These are phyloP conservation scores for Phlyctochytrium planicorne DNA, from an alignment of 192 early-diverging fungal genomes.

Conservation along the genomic window DNA sequence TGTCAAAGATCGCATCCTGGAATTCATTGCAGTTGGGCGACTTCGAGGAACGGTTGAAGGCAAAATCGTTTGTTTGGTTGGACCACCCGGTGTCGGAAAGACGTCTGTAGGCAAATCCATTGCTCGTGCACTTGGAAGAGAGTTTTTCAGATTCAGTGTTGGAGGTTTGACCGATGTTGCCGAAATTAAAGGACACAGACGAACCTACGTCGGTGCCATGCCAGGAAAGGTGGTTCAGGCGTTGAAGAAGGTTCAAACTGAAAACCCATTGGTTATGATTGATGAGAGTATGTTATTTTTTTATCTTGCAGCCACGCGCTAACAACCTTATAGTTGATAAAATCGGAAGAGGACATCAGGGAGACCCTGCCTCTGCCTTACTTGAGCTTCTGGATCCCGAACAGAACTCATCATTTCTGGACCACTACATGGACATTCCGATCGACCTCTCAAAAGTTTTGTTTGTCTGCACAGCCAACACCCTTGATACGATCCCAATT, in stretches of 20 bases:
- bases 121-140: constrained; percentile 88
- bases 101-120: constrained; percentile 98
- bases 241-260: constrained; percentile 97
- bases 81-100: constrained; percentile 99
- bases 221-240: constrained; percentile 99
- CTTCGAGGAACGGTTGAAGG: constrained; percentile 94
- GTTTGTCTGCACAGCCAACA: constrained; percentile 99
- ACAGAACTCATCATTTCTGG: constrained; percentile 95
- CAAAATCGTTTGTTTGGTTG: constrained; percentile 97
- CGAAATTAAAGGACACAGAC: constrained; percentile 98
- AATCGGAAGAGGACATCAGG: constrained; percentile 95
- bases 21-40: constrained; percentile 98
- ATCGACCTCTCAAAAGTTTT: constrained; percentile 96
- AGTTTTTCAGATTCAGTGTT: constrained; percentile 96
- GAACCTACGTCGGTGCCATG: constrained; percentile 99
- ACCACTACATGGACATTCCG: constrained; percentile 99
- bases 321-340: constrained; percentile 84
- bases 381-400: constrained; percentile 97
- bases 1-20: constrained; percentile 98
- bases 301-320: constrained; percentile 1
- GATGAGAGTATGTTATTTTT: constrained; percentile 69
- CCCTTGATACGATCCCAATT: constrained; percentile 94
- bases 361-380: constrained; percentile 95
- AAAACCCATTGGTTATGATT: constrained; percentile 96
- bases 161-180: constrained; percentile 98